Conservation (phyloP, 192 early-diverging fungal species). For the Coemansia sp. region DNA sequence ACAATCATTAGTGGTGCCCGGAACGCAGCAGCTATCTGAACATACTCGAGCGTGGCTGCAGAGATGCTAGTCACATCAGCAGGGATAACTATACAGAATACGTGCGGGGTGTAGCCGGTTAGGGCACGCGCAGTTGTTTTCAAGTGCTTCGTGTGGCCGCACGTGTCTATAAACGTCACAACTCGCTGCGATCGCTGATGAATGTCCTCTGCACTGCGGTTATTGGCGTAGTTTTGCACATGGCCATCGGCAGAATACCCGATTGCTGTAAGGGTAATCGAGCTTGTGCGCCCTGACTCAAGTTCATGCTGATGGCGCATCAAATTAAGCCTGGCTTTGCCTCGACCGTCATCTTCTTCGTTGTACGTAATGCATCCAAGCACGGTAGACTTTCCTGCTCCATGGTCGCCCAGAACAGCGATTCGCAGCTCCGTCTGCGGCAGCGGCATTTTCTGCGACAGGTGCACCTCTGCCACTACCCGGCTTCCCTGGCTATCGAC, state of each 20-base stretch:
- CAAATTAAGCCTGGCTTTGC: constrained; percentile 77
- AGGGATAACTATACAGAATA: constrained; percentile 79
- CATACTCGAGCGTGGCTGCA: constrained; percentile 74
- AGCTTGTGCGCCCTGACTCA: constrained; percentile 87
- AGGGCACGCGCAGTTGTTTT: constrained; percentile 91
- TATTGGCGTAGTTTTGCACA: constrained; percentile 74
- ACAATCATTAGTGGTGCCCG: constrained; percentile 78
- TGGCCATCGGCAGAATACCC: constrained; percentile 72
- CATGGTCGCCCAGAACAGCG: constrained; percentile 77
- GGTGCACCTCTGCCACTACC: constrained; percentile 72
- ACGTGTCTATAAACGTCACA: constrained; percentile 83
- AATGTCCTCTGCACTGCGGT: constrained; percentile 78
- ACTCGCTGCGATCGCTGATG: constrained; percentile 71
- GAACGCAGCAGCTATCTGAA: constrained; percentile 76
- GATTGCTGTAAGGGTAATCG: constrained; percentile 81
- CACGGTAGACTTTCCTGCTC: constrained; percentile 83
- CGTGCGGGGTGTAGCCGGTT: constrained; percentile 83
- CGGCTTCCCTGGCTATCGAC: constrained; percentile 25
- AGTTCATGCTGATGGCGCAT: constrained; percentile 91
- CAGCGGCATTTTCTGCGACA: constrained; percentile 62
- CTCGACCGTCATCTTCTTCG: constrained; percentile 81
- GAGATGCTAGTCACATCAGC: constrained; percentile 64
- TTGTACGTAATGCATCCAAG: constrained; percentile 78
- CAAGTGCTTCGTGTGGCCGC: constrained; percentile 84
- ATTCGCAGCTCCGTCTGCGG: constrained; percentile 79